Conservation (phyloP, 148 eudicot genomes). For the Chenopodium album region DNA sequence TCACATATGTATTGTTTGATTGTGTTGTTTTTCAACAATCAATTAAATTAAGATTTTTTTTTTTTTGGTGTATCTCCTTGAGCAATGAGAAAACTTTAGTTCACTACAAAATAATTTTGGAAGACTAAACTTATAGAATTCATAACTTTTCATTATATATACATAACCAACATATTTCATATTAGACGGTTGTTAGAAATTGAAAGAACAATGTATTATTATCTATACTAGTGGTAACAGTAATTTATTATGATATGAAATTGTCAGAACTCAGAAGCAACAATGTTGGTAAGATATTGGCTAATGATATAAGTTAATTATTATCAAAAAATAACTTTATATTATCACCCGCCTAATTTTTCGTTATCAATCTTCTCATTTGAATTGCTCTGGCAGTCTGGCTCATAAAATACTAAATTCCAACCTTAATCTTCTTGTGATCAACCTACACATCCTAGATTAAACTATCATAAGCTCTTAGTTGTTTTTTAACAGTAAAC, state of each 20-base stretch:
- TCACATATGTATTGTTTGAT: too few relatives aligned
- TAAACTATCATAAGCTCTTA: constrained; percentile 25
- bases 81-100: too few relatives aligned
- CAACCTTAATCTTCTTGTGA: constrained; percentile 43
- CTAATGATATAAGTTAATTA: background rate
- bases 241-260: background rate
- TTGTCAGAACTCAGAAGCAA: background rate
- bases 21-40: too few relatives aligned
- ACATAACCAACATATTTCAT: too few relatives aligned
- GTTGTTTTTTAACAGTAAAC: constrained; percentile 26
- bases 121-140: too few relatives aligned
- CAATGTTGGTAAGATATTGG: background rate
- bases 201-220: too few relatives aligned
- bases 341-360: constrained; percentile 18
- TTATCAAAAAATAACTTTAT: background rate
- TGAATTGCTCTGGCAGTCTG: background rate
- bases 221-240: too few relatives aligned
- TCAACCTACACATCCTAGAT: constrained; percentile 36
- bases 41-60: too few relatives aligned
- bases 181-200: too few relatives aligned
- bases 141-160: too few relatives aligned
- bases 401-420: constrained; percentile 13
- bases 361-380: constrained; percentile 14
- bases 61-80: too few relatives aligned
- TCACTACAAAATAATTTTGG: too few relatives aligned